These are phyloP conservation scores for Chaetomium sp. DNA, from an alignment of 2,329 filamentous ascomycete species.

Conservation along the genomic window DNA sequence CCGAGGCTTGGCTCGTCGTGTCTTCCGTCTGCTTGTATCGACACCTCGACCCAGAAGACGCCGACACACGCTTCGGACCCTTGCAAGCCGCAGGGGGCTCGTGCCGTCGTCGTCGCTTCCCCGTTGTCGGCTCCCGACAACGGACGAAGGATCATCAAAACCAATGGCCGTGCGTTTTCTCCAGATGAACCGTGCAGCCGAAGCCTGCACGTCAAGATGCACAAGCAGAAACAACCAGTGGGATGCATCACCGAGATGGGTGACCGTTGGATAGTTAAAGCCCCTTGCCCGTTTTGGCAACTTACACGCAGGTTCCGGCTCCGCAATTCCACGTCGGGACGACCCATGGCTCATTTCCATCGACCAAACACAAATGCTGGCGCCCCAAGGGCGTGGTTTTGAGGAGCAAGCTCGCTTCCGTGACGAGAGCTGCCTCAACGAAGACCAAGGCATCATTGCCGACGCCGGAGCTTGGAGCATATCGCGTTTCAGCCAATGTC, in stretches of 20 bases:
- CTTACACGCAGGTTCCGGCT: constrained; percentile 24
- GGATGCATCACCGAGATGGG: constrained; percentile 31
- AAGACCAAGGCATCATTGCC: constrained; percentile 2
- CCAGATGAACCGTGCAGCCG: constrained; percentile 27
- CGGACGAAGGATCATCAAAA: constrained; percentile 21
- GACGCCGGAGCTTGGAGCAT: constrained; percentile 11
- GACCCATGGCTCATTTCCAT: background rate
- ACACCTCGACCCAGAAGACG: background rate
- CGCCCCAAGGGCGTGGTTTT: constrained; percentile 1
- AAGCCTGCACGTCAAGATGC: constrained; percentile 29
- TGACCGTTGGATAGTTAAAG: constrained; percentile 21
- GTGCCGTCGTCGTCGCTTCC: constrained; percentile 1
- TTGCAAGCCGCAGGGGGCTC: background rate
- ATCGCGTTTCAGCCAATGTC: constrained; percentile 29
- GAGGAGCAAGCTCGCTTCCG: background rate
- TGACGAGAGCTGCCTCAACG: background rate
- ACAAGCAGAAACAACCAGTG: constrained; percentile 30
- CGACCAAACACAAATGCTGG: background rate
- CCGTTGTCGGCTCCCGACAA: constrained; percentile 17
- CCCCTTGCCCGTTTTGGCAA: constrained; percentile 24
- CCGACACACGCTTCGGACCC: background rate
- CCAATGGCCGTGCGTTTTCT: constrained; percentile 19
- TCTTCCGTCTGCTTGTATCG: background rate
- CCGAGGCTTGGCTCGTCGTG: background rate
- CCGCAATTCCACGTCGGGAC: constrained; percentile 22